A percentile compares a stretch with the other conserved stretches of the same genome.
These are phyloP conservation scores for Eruca vesicaria DNA, from an alignment of 441 rosid genomes.

Conservation along the genomic window DNA sequence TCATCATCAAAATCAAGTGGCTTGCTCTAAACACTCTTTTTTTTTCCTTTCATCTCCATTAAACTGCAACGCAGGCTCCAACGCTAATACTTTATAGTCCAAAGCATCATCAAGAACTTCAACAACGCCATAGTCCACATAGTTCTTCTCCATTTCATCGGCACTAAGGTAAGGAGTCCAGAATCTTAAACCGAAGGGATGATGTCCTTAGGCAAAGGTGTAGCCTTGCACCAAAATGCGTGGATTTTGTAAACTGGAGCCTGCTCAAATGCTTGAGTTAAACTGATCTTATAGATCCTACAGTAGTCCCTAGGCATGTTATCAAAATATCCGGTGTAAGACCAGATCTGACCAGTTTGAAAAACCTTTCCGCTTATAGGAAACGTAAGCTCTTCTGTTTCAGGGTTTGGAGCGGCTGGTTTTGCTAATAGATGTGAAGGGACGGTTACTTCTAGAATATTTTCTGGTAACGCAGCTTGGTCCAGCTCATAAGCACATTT, in stretches of 20 bases:
- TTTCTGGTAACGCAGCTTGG: neutral
- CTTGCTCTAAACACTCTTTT: neutral
- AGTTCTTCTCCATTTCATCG: too few species aligned
- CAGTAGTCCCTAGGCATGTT: slow-evolving; percentile 70
- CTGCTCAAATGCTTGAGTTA: neutral
- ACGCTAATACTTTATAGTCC: neutral
- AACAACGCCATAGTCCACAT: neutral
- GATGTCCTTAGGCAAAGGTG: too few species aligned
- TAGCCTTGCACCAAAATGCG: too few species aligned
- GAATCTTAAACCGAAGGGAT: neutral
- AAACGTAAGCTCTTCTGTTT: slow-evolving; percentile 35
- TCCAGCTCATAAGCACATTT: slow-evolving; percentile 21
- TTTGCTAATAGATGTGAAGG: slow-evolving; percentile 15
- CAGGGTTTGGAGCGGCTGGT: neutral
- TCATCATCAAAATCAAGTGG: neutral
- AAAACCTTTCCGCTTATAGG: slow-evolving; percentile 9
- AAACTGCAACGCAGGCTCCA: neutral
- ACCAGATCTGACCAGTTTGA: slow-evolving; percentile 43
- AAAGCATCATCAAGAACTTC: slow-evolving; percentile 19
- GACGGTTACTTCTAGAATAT: slow-evolving; percentile 43
- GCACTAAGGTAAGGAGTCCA: neutral
- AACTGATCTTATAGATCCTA: slow-evolving; percentile 37
- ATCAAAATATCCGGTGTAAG: slow-evolving; percentile 57
- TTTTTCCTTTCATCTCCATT: neutral
- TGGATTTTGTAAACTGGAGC: too few species aligned